A percentile compares a stretch with the other conserved stretches of the same genome.
phyloP scores from a whole-genome alignment of 129 eudicot genomes.

The Pulicaria dysenterica region DNA sequence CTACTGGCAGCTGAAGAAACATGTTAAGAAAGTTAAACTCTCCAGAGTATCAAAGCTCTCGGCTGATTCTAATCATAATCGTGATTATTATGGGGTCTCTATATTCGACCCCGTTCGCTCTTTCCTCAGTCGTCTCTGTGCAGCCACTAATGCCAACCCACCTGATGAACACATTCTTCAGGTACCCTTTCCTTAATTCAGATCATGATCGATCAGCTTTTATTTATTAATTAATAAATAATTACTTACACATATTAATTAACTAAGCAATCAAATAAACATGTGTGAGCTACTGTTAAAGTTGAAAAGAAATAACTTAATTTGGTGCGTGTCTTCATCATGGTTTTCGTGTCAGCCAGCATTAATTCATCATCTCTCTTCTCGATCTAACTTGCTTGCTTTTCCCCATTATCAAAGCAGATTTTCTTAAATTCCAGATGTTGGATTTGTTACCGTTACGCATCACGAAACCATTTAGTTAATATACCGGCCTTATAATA shows the following conservation, averaged over 20 bases:
- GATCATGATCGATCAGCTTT: background rate
- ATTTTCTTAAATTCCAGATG: slow-evolving; percentile 15
- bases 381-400: background rate
- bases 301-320: background rate
- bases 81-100: slow-evolving; percentile 61
- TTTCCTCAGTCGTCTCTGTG: slow-evolving; percentile 22
- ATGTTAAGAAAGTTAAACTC: slow-evolving; percentile 75
- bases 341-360: slow-evolving; percentile 39
- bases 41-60: slow-evolving; percentile 43
- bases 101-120: slow-evolving; percentile 70
- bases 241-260: background rate
- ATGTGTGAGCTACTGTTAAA: slow-evolving; percentile 20
- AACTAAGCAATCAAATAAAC: background rate
- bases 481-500: background rate
- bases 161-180: slow-evolving; percentile 29
- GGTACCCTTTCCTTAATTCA: slow-evolving; percentile 5
- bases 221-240: background rate
- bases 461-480: slow-evolving; percentile 24
- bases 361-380: slow-evolving; percentile 22
- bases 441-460: slow-evolving; percentile 30
- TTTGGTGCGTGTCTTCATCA: slow-evolving; percentile 35
- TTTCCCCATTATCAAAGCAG: slow-evolving; percentile 18
- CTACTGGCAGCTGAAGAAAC: slow-evolving; percentile 93
- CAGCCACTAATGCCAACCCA: slow-evolving; percentile 24
- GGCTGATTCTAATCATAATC: slow-evolving; percentile 33